phyloP scores from a whole-genome alignment of 208 protist species.

The Angomonas deanei region DNA sequence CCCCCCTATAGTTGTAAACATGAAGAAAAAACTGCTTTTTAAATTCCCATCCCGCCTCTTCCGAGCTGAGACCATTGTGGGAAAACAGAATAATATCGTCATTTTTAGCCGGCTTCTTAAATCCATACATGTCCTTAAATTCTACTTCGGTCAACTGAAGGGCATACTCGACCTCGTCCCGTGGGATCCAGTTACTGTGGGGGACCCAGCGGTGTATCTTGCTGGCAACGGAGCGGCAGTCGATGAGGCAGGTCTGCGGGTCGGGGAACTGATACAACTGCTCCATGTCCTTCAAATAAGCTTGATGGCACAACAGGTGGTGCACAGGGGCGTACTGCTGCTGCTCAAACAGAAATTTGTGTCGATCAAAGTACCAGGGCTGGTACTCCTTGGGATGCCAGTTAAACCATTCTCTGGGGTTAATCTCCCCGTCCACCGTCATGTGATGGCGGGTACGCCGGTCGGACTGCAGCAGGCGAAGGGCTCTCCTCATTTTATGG shows the following conservation, averaged over 20 bases:
- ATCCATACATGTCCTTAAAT: conserved; percentile 88
- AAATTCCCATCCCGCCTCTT: conserved; percentile 88
- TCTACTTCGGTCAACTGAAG: conserved; percentile 79
- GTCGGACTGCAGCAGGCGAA: conserved; percentile 51
- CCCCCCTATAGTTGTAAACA: conserved; percentile 89
- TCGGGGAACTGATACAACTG: conserved; percentile 72
- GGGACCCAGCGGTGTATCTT: conserved; percentile 89
- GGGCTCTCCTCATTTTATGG: conserved; percentile 31
- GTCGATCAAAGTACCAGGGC: conserved; percentile 89
- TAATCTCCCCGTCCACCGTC: conserved; percentile 86
- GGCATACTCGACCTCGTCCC: conserved; percentile 88
- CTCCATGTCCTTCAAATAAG: conserved; percentile 72
- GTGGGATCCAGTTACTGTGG: conserved; percentile 81
- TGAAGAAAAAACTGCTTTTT: conserved; percentile 84
- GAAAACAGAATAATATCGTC: conserved; percentile 86
- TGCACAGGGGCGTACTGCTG: conserved; percentile 72
- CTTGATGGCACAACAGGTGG: conserved; percentile 86
- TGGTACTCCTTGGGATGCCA: conserved; percentile 91
- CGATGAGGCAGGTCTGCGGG: conserved; percentile 69
- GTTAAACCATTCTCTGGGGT: conserved; percentile 89
- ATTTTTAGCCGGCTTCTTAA: conserved; percentile 57
- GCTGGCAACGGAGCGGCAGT: conserved; percentile 54
- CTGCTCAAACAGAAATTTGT: conserved; percentile 90
- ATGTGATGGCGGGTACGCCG: conserved; percentile 86
- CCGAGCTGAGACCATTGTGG: conserved; percentile 83